Conservation (phyloP, 305 asterid species). For the Euphrasia arctica region DNA sequence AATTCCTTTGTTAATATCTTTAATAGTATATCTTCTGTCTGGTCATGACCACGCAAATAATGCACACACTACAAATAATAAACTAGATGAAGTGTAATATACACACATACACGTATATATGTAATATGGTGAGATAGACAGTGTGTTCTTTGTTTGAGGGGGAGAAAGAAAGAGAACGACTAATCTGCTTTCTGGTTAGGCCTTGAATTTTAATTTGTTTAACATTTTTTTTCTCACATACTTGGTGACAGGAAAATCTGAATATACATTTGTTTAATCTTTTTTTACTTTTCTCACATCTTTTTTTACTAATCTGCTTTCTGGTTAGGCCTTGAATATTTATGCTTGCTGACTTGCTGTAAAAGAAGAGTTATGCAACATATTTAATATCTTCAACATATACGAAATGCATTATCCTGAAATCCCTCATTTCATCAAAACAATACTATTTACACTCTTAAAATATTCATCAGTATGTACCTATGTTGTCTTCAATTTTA, state of each 20-base stretch:
- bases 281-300: neutral
- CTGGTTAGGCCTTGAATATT: neutral
- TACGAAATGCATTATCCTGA: neutral
- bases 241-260: neutral
- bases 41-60: neutral
- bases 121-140: too few relatives aligned
- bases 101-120: too few relatives aligned
- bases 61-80: too few relatives aligned
- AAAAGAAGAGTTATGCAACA: neutral
- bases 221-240: neutral
- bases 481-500: neutral
- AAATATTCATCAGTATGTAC: neutral
- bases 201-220: neutral
- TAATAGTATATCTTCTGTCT: neutral
- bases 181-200: too few relatives aligned
- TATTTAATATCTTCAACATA: neutral
- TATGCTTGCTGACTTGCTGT: neutral
- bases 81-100: too few relatives aligned
- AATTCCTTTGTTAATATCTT: constrained; percentile 17
- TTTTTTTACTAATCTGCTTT: too few relatives aligned
- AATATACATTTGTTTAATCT: too few relatives aligned
- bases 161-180: too few relatives aligned
- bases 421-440: neutral
- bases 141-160: too few relatives aligned
- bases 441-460: neutral